Base-by-base conservation (phyloP, 2,329 filamentous ascomycete species). In the Fusarium annulatum region DNA sequence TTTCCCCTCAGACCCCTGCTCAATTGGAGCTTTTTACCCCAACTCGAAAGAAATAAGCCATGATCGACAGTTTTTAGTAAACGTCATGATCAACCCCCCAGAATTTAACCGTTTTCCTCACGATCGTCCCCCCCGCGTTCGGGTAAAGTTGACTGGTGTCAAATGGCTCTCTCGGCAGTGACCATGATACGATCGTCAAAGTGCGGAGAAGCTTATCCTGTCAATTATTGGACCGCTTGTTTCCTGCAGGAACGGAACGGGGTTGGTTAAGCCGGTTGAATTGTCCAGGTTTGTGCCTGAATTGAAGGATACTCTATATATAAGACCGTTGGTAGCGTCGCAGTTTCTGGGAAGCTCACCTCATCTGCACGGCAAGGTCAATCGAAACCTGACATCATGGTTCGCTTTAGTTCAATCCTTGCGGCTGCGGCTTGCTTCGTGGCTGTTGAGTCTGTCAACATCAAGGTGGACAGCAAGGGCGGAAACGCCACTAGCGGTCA, bases 401-500 rank as follows among this genome's bases (percentile, higher is more conserved):
- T 74, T 56, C 66, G 60, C 38, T 71, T 74, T 45, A 74, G 58
- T 71, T 69, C 71, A 38, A 64, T 74, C 30, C 43, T 74, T 10
- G 67, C 71, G 33, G 71, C 68, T 45, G 63, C 71, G 60, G 71
- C 60, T 18, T 74, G 42, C 36, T 59, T 69, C 38, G 64, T 58
- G 23, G 66, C 64, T 34, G 71, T 42, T 21, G 72, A 64, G 43
- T 81, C 82, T 51, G 72, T 85, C 26, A 74, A 81, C 60, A 84
- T 86, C 49, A 77, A 75, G 14, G 81, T 86, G 9, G 78, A 77
- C 16, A 79, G 79, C 5, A 78, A 79, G 5, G 82, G 83, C 10
- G 84, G 84, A 7, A 86, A 86, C 60, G 79, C 77, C 18, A 86
- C 84, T 0, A 84, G 82, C 23, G 82, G 82, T 18, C 83, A 85